These are phyloP conservation scores for Aureobasidium sp. DNA, from an alignment of 2,329 filamentous ascomycete species.

Conservation along the genomic window DNA sequence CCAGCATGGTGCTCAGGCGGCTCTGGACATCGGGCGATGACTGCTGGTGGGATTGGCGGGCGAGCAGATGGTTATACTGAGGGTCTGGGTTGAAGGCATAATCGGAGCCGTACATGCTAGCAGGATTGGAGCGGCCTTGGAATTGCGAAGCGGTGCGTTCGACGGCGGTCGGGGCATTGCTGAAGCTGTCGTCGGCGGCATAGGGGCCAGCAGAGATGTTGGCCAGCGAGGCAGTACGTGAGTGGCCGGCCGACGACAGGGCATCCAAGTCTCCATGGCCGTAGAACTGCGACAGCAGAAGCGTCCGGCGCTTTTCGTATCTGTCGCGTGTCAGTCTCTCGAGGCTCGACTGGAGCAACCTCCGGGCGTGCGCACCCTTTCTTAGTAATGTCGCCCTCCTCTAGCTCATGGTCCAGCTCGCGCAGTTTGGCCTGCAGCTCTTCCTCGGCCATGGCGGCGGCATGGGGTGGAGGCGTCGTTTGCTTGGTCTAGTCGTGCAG, in stretches of 20 bases:
- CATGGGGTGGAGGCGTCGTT: slow-evolving; percentile 2
- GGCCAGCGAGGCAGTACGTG: slow-evolving; percentile 55
- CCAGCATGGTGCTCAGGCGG: slow-evolving; percentile 71
- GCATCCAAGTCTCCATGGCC: slow-evolving; percentile 32
- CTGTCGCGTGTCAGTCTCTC: slow-evolving; percentile 34
- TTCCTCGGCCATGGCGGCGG: slow-evolving; percentile 46
- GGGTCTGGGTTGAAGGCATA: slow-evolving; percentile 87
- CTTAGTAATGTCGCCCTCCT: slow-evolving; percentile 96
- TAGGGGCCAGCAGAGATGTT: slow-evolving; percentile 4
- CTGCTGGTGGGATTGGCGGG: slow-evolving; percentile 39
- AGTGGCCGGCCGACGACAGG: slow-evolving; percentile 46
- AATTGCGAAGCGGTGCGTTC: slow-evolving; percentile 22
- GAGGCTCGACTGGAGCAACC: slow-evolving; percentile 21
- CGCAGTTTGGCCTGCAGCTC: slow-evolving; percentile 73
- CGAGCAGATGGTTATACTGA: slow-evolving; percentile 37
- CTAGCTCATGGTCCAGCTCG: slow-evolving; percentile 80
- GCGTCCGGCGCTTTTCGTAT: slow-evolving; percentile 85
- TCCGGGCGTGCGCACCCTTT: slow-evolving; percentile 62
- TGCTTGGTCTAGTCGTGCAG: neutral
- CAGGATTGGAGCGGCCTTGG: slow-evolving; percentile 27
- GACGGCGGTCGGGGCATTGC: slow-evolving; percentile 2
- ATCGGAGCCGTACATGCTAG: slow-evolving; percentile 55
- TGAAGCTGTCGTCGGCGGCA: neutral
- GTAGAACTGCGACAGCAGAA: slow-evolving; percentile 73
- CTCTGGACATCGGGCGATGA: slow-evolving; percentile 43